Conservation (phyloP, 202 grass and related monocot species). For the Eragrostis tef region DNA sequence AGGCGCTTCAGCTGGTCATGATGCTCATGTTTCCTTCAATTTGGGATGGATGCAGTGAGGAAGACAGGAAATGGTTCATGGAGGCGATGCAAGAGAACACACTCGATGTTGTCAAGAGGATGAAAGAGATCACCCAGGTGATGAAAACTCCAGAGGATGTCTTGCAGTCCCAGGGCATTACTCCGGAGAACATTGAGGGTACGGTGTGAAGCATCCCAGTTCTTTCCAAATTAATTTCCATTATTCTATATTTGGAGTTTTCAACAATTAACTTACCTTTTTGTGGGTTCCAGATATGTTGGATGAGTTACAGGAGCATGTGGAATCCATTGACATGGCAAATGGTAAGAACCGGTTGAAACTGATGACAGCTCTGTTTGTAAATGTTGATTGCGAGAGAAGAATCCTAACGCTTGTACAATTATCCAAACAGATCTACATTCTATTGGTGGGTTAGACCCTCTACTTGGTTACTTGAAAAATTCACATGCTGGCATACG, state of each 20-base stretch:
- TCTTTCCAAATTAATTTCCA: neutral
- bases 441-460: conserved; percentile 83
- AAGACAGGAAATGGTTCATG: conserved; percentile 92
- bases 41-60: conserved; percentile 52
- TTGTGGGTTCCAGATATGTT: conserved; percentile 58
- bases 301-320: conserved; percentile 80
- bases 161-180: conserved; percentile 70
- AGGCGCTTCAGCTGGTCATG: neutral
- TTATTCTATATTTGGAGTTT: neutral
- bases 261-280: neutral
- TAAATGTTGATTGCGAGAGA: neutral
- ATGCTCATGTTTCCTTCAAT: neutral
- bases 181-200: conserved; percentile 75
- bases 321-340: conserved; percentile 86
- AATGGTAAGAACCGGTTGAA: conserved; percentile 57
- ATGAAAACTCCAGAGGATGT: conserved; percentile 91
- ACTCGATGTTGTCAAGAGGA: conserved; percentile 72
- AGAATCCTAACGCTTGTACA: neutral
- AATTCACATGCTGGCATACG: conserved; percentile 80
- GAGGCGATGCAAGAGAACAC: conserved; percentile 88
- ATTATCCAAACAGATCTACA: conserved; percentile 65
- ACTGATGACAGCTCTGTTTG: neutral
- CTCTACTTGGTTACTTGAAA: conserved; percentile 82
- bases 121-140: conserved; percentile 91
- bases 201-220: neutral